Percentiles rank a stretch among this genome's conserved stretches.
Conservation (phyloP, 768 basidiomycete species). For the Leccinum variicolor region DNA sequence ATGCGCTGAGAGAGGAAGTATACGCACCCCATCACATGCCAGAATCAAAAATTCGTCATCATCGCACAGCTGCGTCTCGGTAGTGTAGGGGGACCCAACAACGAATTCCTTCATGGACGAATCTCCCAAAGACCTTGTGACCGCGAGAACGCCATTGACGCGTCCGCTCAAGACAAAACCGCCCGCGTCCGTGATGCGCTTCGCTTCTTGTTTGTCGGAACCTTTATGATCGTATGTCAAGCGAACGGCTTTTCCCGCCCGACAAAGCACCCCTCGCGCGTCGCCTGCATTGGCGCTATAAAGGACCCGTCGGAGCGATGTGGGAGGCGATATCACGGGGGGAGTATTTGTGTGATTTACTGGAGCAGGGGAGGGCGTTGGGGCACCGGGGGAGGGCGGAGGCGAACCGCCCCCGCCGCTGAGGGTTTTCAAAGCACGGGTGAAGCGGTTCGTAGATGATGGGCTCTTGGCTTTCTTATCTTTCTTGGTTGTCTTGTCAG, state of each 20-base stretch:
- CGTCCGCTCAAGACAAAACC: conserved; percentile 99
- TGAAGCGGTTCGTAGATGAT: conserved; percentile 47
- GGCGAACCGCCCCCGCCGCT: conserved; percentile 32
- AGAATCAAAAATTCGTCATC: conserved; percentile 94
- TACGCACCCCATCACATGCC: conserved; percentile 94
- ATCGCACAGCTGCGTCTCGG: conserved; percentile 89
- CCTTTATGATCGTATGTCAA: conserved; percentile 99
- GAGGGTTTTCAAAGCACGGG: conserved; percentile 53
- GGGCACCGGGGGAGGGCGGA: conserved; percentile 8
- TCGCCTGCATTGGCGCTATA: conserved; percentile 98
- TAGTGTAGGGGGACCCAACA: conserved; percentile 96
- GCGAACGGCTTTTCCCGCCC: conserved; percentile 85
- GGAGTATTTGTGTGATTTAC: conserved; percentile 30
- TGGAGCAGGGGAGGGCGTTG: conserved; percentile 11
- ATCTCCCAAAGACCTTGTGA: conserved; percentile 94
- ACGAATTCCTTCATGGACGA: conserved; percentile 99
- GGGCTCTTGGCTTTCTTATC: conserved; percentile 40
- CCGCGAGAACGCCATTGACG: conserved; percentile 95
- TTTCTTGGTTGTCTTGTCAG: conserved; percentile 36
- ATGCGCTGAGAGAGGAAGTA: conserved; percentile 12
- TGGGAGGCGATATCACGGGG: conserved; percentile 43
- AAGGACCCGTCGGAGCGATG: conserved; percentile 65
- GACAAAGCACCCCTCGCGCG: conserved; percentile 89
- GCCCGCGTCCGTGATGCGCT: conserved; percentile 95
- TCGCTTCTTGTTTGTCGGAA: conserved; percentile 94